Evolutionary conservation across 2,329 filamentous ascomycete species (phyloP), one percentile per base, ranked within the genome.

Genomic region (Claviceps pazoutovae): DNA sequence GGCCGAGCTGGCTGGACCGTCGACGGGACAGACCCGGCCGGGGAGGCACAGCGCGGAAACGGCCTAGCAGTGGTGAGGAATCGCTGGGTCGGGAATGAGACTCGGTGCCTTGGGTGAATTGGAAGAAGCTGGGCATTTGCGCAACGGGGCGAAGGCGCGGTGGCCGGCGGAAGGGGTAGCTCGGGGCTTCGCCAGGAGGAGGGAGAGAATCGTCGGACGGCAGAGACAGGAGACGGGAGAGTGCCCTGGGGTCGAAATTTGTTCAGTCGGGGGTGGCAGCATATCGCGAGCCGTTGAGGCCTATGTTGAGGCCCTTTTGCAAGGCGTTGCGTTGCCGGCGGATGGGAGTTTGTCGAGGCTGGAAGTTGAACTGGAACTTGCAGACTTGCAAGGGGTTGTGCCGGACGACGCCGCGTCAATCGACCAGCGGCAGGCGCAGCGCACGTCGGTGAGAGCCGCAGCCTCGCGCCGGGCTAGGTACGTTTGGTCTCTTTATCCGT

Each of bases 61-160:
- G 78, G 55, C 81, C 81, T 2, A 84, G 74, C 8, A 83, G 67
- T 23, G 81, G 79, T 17, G 80, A 78, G 43, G 77, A 69, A 60
- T 82, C 75, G 58, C 69, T 70, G 53, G 72, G 72, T 49, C 72
- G 71, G 54, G 71, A 68, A 59, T 71, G 74, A 56, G 78, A 74
- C 67, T 84, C 81, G 60, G 70, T 74, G 64, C 80, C 81, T 61
- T 80, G 80, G 56, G 80, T 80, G 67, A 84, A 84, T 63, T 76
- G 73, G 68, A 84, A 84, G 71, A 83, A 81, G 61, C 74, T 72
- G 62, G 80, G 78, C 79, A 83, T 83, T 48, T 46, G 48, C 17
- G 38, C 51, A 45, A 49, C 19, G 38, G 59, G 14, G 49, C 13
- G 42, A 14, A 8, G 23, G 43, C 34, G n/a, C 7, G 21, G 39